A percentile compares a stretch with the other conserved stretches of the same genome.
Evolutionary conservation across 495 filamentous ascomycete genomes (phyloP).

Genomic region (Podospora pseudocomata): DNA sequence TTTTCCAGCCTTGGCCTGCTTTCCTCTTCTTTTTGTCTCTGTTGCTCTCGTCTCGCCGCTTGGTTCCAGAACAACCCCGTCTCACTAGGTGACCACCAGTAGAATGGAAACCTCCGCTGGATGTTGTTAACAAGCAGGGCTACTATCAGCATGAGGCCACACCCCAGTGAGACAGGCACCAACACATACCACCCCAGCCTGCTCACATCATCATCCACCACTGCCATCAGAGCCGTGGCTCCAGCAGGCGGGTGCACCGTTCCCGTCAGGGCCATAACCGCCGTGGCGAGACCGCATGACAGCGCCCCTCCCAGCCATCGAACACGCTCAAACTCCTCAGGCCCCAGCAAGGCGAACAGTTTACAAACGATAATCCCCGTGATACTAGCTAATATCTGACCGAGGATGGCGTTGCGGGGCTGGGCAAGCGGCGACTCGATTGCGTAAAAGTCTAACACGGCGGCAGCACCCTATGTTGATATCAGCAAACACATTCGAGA

Average conservation of each 20-base stretch:
- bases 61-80: slow-evolving; percentile 35
- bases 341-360: slow-evolving; percentile 59
- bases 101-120: slow-evolving; percentile 69
- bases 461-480: slow-evolving; percentile 61
- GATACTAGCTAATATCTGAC: slow-evolving; percentile 65
- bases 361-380: slow-evolving; percentile 64
- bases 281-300: slow-evolving; percentile 63
- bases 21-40: slow-evolving; percentile 4
- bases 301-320: slow-evolving; percentile 68
- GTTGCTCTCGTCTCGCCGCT: slow-evolving; percentile 9
- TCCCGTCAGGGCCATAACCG: slow-evolving; percentile 70
- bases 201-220: slow-evolving; percentile 53
- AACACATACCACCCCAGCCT: slow-evolving; percentile 71
- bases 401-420: slow-evolving; percentile 70
- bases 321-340: slow-evolving; percentile 46
- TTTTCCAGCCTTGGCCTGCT: slow-evolving; percentile 14
- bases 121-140: slow-evolving; percentile 75
- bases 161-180: slow-evolving; percentile 62
- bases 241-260: slow-evolving; percentile 87
- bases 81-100: slow-evolving; percentile 65
- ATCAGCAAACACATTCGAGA: background rate
- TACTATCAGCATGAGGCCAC: slow-evolving; percentile 59
- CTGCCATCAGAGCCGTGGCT: slow-evolving; percentile 78
- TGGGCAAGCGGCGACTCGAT: slow-evolving; percentile 83
- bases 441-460: slow-evolving; percentile 68